These are phyloP conservation scores for Populus euphratica DNA, from an alignment of 345 rosid species.

Conservation along the genomic window DNA sequence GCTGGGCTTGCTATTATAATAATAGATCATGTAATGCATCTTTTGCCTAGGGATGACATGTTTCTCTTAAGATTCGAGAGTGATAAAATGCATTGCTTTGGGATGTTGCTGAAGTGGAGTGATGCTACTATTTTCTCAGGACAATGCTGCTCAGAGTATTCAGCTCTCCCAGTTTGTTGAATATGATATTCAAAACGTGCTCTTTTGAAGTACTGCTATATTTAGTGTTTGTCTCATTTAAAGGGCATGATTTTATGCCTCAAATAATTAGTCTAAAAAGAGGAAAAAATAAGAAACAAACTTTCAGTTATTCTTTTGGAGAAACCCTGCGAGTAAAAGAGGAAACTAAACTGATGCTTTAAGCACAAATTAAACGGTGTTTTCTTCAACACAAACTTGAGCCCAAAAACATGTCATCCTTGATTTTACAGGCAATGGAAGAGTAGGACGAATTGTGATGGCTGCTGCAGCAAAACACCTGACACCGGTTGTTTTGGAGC, in stretches of 20 bases:
- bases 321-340: not conserved
- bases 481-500: conserved; percentile 88
- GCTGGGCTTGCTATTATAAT: not conserved
- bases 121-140: not conserved
- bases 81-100: not conserved
- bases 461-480: conserved; percentile 95
- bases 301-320: not conserved
- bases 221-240: not conserved
- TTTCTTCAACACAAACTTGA: conserved; percentile 1
- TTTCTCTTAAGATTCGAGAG: not conserved
- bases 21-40: not conserved
- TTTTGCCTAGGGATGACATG: not conserved
- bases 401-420: conserved; percentile 1
- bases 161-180: not conserved
- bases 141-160: not conserved
- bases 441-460: conserved; percentile 78
- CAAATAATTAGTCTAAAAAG: not conserved
- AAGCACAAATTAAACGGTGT: not conserved
- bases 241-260: not conserved
- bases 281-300: not conserved
- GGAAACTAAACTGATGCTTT: conserved; percentile 10
- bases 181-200: not conserved
- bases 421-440: conserved; percentile 60
- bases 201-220: not conserved
- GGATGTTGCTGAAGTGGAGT: not conserved